Evolutionary conservation across 176 grass and related monocot species (phyloP).

Genomic region (Calamus simplicifolius): DNA sequence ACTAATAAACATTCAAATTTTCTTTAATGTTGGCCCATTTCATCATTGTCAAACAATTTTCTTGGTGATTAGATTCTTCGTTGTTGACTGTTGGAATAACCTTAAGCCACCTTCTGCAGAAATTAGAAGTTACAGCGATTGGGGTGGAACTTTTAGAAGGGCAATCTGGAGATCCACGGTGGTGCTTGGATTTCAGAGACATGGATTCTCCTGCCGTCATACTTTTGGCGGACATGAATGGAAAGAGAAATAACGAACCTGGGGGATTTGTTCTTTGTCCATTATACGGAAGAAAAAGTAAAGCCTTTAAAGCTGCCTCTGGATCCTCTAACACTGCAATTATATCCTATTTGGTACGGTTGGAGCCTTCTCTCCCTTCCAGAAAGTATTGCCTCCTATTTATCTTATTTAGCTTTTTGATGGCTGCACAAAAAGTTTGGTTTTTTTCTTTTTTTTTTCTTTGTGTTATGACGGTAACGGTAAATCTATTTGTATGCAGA

Average conservation of each 20-base stretch:
- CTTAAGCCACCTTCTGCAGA: conserved; percentile 39
- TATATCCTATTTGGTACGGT: conserved; percentile 72
- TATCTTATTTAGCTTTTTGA: not conserved
- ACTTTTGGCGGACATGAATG: conserved; percentile 61
- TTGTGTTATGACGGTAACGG: not conserved
- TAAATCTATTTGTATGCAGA: conserved; percentile 38
- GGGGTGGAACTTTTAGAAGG: conserved; percentile 79
- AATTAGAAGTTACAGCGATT: conserved; percentile 78
- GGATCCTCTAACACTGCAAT: conserved; percentile 68
- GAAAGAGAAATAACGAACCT: conserved; percentile 66
- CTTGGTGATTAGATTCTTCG: too few relatives aligned
- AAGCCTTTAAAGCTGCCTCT: conserved; percentile 87
- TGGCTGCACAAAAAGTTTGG: not conserved
- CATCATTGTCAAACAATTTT: too few relatives aligned
- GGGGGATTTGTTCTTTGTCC: conserved; percentile 93
- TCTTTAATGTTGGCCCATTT: too few relatives aligned
- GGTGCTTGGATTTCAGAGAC: conserved; percentile 98
- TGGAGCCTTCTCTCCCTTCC: conserved; percentile 1
- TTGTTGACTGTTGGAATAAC: too few relatives aligned
- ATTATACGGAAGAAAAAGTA: conserved; percentile 84
- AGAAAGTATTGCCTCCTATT: not conserved
- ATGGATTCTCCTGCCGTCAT: conserved; percentile 83
- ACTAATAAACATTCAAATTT: too few relatives aligned
- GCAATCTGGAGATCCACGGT: conserved; percentile 58
- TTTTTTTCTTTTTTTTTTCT: not conserved